Evolutionary conservation across 2,329 filamentous ascomycete species (phyloP).

Genomic region (Cryphonectria carpinicola): DNA sequence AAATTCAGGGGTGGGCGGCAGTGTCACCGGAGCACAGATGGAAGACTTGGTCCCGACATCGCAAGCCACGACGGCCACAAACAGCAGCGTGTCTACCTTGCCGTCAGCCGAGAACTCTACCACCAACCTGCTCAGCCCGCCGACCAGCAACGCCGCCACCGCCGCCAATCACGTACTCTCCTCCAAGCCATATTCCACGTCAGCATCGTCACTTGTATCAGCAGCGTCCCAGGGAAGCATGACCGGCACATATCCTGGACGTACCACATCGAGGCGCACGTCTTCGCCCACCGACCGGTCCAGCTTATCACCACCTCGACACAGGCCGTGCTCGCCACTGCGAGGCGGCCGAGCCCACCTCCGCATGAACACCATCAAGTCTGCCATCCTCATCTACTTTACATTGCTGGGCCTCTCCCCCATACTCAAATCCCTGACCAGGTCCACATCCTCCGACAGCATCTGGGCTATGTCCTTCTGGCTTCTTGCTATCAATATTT

Average conservation of each 20-base stretch:
- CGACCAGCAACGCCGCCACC: constrained; percentile 31
- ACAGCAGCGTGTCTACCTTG: constrained; percentile 35
- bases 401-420: constrained; percentile 89
- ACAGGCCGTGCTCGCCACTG: constrained; percentile 40
- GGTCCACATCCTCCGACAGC: constrained; percentile 87
- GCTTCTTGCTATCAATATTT: constrained; percentile 92
- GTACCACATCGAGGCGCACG: constrained; percentile 33
- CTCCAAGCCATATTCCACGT: constrained; percentile 53
- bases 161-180: constrained; percentile 36
- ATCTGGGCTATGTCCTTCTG: constrained; percentile 98
- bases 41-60: constrained; percentile 22
- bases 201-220: constrained; percentile 59
- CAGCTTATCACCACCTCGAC: constrained; percentile 38
- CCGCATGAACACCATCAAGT: constrained; percentile 82
- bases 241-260: constrained; percentile 31
- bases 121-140: constrained; percentile 44
- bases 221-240: constrained; percentile 40
- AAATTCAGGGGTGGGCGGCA: constrained; percentile 32
- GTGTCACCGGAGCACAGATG: constrained; percentile 31
- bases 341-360: constrained; percentile 50
- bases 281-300: constrained; percentile 37
- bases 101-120: constrained; percentile 52
- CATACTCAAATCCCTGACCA: constrained; percentile 94
- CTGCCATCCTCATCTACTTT: constrained; percentile 89
- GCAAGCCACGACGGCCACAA: constrained; percentile 22